Conservation (phyloP, 2,329 filamentous ascomycete genomes). For the Phialemonium atrogriseum region DNA sequence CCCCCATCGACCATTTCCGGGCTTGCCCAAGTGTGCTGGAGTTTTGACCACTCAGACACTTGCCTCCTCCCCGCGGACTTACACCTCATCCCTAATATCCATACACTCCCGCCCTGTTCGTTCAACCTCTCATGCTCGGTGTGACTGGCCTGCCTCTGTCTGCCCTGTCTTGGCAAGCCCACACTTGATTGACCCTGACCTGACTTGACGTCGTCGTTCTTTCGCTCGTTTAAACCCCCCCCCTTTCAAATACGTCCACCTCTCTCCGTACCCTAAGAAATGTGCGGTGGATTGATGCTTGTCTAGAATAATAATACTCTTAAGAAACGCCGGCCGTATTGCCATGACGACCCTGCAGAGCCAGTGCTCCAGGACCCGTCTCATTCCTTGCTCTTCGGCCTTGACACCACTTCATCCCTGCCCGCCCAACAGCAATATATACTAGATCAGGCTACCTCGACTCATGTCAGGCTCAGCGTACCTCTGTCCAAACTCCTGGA, state of each 20-base stretch:
- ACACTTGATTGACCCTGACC: too few species aligned
- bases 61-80: constrained; percentile 5
- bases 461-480: constrained; percentile 10
- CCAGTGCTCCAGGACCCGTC: constrained; percentile 24
- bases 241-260: constrained; percentile 13
- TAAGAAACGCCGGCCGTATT: constrained; percentile 36
- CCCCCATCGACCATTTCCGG: constrained; percentile 14
- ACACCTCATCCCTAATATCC: too few species aligned
- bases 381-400: constrained; percentile 9
- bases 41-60: constrained; percentile 4
- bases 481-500: constrained; percentile 12
- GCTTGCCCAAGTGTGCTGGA: constrained; percentile 8
- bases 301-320: constrained; percentile 24
- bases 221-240: too few species aligned
- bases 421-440: constrained; percentile 15
- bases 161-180: too few species aligned
- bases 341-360: constrained; percentile 26
- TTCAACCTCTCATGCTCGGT: too few species aligned
- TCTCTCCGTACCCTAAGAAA: constrained; percentile 20
- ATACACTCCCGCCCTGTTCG: too few species aligned
- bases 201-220: too few species aligned
- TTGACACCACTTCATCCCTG: constrained; percentile 18
- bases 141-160: too few species aligned
- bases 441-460: constrained; percentile 13
- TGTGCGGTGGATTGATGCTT: constrained; percentile 31